Evolutionary conservation across 139 green algal species (phyloP), one percentile per base, ranked within the genome.

Genomic region (Chlamydomonas asymmetrica): DNA sequence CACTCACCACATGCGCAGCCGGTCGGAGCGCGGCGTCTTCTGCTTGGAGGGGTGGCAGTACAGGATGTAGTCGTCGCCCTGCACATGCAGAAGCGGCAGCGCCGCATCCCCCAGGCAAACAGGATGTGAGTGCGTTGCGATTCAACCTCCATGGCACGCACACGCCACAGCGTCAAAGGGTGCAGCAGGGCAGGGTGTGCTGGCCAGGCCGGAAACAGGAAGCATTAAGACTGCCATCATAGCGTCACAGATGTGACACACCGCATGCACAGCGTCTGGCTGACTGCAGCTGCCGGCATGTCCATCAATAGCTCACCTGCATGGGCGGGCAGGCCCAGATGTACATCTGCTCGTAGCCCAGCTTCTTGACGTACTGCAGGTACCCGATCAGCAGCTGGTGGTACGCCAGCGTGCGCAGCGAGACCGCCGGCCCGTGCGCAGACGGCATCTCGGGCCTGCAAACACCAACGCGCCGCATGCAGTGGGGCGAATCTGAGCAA

Each of bases 1-100:
- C 50, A 93, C 83, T 81, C 97, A 98, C 96, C 96, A 99, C 64
- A 95, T 90, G 25, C 95, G 91, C 62, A 93, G 81, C 27, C 92
- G 82, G 85, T 97, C 95, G 22, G 82, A 88, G 69, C 93, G 88
- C 13, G 96, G 96, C 50, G 87, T 96, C 83, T 99, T 99, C 84
- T 99, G 96, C 73, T 88, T 89, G 71, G 83, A 78, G 0, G 96
- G 96, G 86, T 99, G 96, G 88, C 94, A 98, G 86, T 99, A 98
- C 73, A 99, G 87, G 84, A 99, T 99, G 89, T 99, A 99, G 82
- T 99, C 96, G 71, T 99, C 96, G 23, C 96, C 96, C 86, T 97
- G 90, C 39, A 87, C n/a, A n/a, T n/a, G n/a, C n/a, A n/a, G n/a
- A n/a, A n/a, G n/a, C n/a, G n/a, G 85, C 27, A 50, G 4, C 31